Base-by-base conservation (phyloP, 2,329 filamentous ascomycete genomes). In the Pseudogymnoascus sp. region DNA sequence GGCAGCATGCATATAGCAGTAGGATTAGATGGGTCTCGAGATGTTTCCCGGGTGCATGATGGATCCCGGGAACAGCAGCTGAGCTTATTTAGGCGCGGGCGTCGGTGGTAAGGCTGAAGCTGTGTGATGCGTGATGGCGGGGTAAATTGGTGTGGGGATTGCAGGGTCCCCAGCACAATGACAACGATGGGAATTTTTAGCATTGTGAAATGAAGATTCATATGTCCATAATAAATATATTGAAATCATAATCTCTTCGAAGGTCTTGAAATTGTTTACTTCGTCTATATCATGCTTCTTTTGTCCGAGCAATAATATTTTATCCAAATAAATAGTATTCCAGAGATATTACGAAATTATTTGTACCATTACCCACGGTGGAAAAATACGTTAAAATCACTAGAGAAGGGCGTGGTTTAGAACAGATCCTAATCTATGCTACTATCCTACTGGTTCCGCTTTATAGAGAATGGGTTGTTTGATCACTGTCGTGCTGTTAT, bases 51-150 rank as follows among this genome's bases (percentile, higher is more conserved):
- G 22, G 30, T 50, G 11, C 43, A 50, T 50, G 22, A 50, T 50
- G n/a, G n/a, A 50, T 50, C 25, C 4, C 5, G 25, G 12, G 14
- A 30, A 7, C 2, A 25, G 43, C 25, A 30, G 25, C 7, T 30
- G 43, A 50, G 43, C 43, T 50, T 50, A 50, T 30, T 50, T 50
- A 50, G 30, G 43, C 43, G 43, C 43, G 2, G 22, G 30, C 30
- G 43, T 50, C 25, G 43, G 43, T 50, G 43, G 43, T 50, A 50
- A 50, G 43, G 43, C 43, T 50, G 43, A 30, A 50, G 43, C 43
- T 50, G 43, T 30, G 43, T n/a, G 12, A 25, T 25, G 39, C 25
- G 20, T 50, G 43, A 30, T 50, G 43, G 43, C 25, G 43, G 43
- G 43, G 43, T 50, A 50, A 50, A 30, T 50, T 30, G 7, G 25